Evolutionary conservation across 2,329 filamentous ascomycete species (phyloP).

Genomic region (Diaporthe amygdali): DNA sequence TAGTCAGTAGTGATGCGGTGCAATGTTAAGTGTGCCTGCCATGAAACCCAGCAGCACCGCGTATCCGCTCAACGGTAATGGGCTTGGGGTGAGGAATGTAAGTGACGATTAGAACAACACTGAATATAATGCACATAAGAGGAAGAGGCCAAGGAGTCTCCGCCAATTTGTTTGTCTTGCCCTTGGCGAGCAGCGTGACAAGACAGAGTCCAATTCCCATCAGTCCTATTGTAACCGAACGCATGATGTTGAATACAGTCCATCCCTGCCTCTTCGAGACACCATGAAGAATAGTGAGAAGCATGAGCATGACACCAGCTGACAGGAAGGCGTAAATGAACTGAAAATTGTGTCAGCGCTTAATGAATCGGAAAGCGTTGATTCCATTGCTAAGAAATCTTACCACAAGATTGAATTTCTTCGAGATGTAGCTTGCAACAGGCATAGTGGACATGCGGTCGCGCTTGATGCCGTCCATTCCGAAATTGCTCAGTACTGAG

Average conservation of each 20-base stretch:
- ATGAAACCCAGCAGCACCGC: background rate
- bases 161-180: constrained; percentile 4
- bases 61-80: background rate
- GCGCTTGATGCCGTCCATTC: background rate
- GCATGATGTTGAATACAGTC: constrained; percentile 35
- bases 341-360: background rate
- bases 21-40: background rate
- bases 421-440: background rate
- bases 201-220: constrained; percentile 30
- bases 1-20: background rate
- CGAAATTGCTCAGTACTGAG: background rate
- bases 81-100: constrained; percentile 26
- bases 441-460: background rate
- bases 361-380: background rate
- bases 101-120: constrained; percentile 27
- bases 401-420: constrained; percentile 7
- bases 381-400: background rate
- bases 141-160: constrained; percentile 34
- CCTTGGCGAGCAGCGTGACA: constrained; percentile 27
- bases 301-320: constrained; percentile 34
- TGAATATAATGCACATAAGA: constrained; percentile 32
- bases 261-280: constrained; percentile 36
- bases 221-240: constrained; percentile 28
- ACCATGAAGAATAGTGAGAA: constrained; percentile 36
- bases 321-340: constrained; percentile 35